Conservation (phyloP, 2,329 filamentous ascomycete genomes). For the Hawksworthiomyces lignivorus region DNA sequence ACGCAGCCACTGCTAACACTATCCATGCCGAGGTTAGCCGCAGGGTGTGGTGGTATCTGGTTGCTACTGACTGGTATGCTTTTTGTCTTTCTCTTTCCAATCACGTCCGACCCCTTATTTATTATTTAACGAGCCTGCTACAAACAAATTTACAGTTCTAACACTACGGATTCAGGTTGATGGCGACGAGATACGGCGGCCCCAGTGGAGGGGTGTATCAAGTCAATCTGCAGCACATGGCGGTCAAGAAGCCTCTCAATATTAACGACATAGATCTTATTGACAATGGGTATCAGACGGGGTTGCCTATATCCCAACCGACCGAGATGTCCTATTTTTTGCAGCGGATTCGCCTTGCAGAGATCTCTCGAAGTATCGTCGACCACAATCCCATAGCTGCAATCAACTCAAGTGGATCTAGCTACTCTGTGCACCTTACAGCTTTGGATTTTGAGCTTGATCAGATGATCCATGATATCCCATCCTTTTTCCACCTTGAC, state of each 20-base stretch:
- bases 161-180: too few relatives aligned
- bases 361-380: slow-evolving; percentile 30
- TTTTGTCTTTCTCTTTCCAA: too few relatives aligned
- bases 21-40: slow-evolving; percentile 25
- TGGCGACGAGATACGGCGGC: slow-evolving; percentile 17
- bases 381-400: slow-evolving; percentile 20
- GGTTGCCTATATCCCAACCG: slow-evolving; percentile 24
- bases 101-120: too few relatives aligned
- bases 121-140: too few relatives aligned
- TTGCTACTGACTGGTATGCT: slow-evolving; percentile 36
- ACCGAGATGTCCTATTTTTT: slow-evolving; percentile 38
- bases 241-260: slow-evolving; percentile 32
- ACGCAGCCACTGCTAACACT: background rate
- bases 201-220: slow-evolving; percentile 35
- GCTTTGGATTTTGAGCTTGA: too few relatives aligned
- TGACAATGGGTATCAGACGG: background rate
- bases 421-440: too few relatives aligned
- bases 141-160: too few relatives aligned
- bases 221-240: slow-evolving; percentile 32
- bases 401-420: too few relatives aligned
- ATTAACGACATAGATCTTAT: slow-evolving; percentile 30
- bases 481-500: slow-evolving; percentile 29
- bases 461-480: slow-evolving; percentile 22
- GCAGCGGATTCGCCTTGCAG: slow-evolving; percentile 31
- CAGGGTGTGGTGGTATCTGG: slow-evolving; percentile 35